phyloP scores from a whole-genome alignment of 2,329 filamentous ascomycete genomes.

The Myotisia sp. region DNA sequence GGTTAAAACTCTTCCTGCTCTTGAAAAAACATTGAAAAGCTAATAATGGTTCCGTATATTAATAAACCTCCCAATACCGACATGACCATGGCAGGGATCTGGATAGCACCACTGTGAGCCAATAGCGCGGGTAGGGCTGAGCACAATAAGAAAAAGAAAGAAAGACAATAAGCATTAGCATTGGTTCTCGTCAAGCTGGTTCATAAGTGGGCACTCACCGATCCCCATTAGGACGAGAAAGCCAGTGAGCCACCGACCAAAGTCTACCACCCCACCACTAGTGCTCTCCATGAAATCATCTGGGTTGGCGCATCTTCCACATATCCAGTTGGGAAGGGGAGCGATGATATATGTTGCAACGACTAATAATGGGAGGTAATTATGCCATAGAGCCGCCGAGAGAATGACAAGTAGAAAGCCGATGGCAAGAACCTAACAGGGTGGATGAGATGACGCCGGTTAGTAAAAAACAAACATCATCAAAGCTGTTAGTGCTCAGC shows the following conservation, averaged over 20 bases:
- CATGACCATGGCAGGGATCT: conserved; percentile 81
- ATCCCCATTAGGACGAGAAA: conserved; percentile 97
- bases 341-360: conserved; percentile 91
- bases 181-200: background rate
- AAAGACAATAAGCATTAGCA: background rate
- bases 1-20: conserved; percentile 90
- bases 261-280: conserved; percentile 73
- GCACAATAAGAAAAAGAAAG: conserved; percentile 2
- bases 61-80: conserved; percentile 79
- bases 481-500: background rate
- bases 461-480: background rate
- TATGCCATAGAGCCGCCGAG: conserved; percentile 85
- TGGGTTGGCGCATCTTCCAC: conserved; percentile 69
- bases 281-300: conserved; percentile 90
- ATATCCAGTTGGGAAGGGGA: conserved; percentile 93
- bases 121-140: conserved; percentile 75
- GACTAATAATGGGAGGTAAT: conserved; percentile 88
- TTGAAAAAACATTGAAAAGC: conserved; percentile 95
- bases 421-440: conserved; percentile 66
- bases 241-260: conserved; percentile 85
- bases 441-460: background rate
- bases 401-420: conserved; percentile 98
- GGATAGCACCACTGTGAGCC: conserved; percentile 73
- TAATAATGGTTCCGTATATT: conserved; percentile 97
- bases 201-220: conserved; percentile 41